Conservation (phyloP, 2,329 filamentous ascomycete genomes). For the Penicillium sp. region DNA sequence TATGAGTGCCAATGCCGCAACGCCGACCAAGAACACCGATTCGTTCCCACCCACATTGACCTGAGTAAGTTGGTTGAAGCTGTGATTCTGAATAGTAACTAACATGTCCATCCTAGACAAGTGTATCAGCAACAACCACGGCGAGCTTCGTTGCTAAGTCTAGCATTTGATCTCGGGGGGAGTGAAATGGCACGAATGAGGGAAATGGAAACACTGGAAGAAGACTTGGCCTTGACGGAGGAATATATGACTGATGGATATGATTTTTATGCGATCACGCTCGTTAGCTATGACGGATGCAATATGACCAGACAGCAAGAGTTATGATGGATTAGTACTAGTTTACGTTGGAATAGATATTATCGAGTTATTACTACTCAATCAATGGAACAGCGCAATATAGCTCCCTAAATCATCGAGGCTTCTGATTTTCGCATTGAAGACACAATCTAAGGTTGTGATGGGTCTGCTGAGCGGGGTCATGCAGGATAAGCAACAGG, state of each 20-base stretch:
- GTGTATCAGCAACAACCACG: slow-evolving; percentile 20
- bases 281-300: neutral
- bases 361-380: neutral
- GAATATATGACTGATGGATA: neutral
- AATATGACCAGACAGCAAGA: neutral
- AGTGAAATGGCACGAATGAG: neutral
- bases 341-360: neutral
- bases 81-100: neutral
- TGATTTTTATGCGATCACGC: neutral
- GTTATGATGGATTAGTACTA: neutral
- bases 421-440: neutral
- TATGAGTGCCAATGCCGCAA: slow-evolving; percentile 18
- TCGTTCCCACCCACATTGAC: slow-evolving; percentile 13
- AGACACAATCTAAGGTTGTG: neutral
- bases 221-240: neutral
- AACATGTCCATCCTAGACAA: slow-evolving; percentile 11
- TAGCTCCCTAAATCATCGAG: neutral
- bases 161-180: neutral
- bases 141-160: slow-evolving; percentile 16
- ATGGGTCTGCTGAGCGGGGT: neutral
- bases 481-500: neutral
- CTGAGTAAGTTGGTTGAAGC: slow-evolving; percentile 8
- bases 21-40: slow-evolving; percentile 9
- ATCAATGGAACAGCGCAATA: neutral
- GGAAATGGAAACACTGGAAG: neutral